These are phyloP conservation scores for Stropharia rugosoannulata DNA, from an alignment of 768 basidiomycete species.

Conservation along the genomic window DNA sequence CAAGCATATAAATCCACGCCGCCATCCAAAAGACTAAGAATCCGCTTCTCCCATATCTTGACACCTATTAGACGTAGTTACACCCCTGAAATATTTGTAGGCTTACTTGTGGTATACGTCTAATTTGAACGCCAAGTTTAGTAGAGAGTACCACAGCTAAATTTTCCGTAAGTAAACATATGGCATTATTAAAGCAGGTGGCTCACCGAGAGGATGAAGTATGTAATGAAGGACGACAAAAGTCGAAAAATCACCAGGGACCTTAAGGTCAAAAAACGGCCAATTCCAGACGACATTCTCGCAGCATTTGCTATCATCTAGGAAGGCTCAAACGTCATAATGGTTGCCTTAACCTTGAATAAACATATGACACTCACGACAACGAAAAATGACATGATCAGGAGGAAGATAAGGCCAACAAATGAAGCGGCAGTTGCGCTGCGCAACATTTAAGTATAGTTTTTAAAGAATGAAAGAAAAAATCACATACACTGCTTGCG, in stretches of 20 bases:
- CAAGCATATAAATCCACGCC: constrained; percentile 55
- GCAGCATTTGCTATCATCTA: constrained; percentile 16
- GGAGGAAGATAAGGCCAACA: constrained; percentile 55
- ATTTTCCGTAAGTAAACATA: not conserved
- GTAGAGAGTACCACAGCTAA: constrained; percentile 56
- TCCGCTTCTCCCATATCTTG: constrained; percentile 37
- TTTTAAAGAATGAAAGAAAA: not conserved
- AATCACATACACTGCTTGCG: constrained; percentile 55
- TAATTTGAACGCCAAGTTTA: constrained; percentile 60
- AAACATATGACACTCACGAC: constrained; percentile 28
- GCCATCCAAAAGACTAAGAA: constrained; percentile 72
- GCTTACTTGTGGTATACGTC: constrained; percentile 48
- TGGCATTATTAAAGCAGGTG: not conserved
- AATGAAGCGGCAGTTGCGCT: constrained; percentile 56
- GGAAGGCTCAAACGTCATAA: not conserved
- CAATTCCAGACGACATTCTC: constrained; percentile 29
- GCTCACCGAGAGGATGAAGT: constrained; percentile 38
- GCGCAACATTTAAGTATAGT: not conserved
- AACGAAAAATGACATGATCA: constrained; percentile 41
- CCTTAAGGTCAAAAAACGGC: constrained; percentile 21
- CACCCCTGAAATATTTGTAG: constrained; percentile 23
- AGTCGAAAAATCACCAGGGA: constrained; percentile 33
- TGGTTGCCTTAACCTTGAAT: not conserved
- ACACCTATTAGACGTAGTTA: not conserved
- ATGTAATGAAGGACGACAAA: constrained; percentile 25